These are phyloP conservation scores for Dendrocalamus latiflorus DNA, from an alignment of 202 grass and related monocot species.

Conservation along the genomic window DNA sequence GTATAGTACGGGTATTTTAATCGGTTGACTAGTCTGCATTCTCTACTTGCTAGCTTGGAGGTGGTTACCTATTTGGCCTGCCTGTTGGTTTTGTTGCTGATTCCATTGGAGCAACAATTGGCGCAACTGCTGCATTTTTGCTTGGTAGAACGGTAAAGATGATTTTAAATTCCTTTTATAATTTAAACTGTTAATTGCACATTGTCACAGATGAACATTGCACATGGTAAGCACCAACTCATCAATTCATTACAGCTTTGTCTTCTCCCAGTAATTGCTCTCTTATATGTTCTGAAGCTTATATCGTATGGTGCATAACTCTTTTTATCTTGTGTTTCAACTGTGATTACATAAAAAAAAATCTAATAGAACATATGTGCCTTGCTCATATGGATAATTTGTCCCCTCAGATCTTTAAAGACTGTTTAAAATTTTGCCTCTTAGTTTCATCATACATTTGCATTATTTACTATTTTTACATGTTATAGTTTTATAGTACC, in stretches of 20 bases:
- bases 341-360: neutral
- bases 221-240: neutral
- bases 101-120: slow-evolving; percentile 90
- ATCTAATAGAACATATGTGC: neutral
- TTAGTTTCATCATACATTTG: neutral
- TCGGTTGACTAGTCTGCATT: neutral
- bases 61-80: slow-evolving; percentile 92
- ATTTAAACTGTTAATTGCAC: neutral
- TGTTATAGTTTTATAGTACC: slow-evolving; percentile 15
- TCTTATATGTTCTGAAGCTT: neutral
- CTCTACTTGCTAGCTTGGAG: slow-evolving; percentile 72
- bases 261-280: neutral
- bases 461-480: slow-evolving; percentile 21
- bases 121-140: slow-evolving; percentile 93
- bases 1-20: neutral
- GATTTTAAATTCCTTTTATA: neutral
- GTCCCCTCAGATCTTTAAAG: neutral
- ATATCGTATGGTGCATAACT: neutral
- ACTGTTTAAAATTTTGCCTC: neutral
- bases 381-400: neutral
- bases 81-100: slow-evolving; percentile 92
- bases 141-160: slow-evolving; percentile 91
- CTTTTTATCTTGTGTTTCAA: neutral
- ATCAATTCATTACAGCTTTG: neutral
- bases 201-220: neutral